These are phyloP conservation scores for Plectranthus barbatus DNA, from an alignment of 257 asterid species.

Conservation along the genomic window DNA sequence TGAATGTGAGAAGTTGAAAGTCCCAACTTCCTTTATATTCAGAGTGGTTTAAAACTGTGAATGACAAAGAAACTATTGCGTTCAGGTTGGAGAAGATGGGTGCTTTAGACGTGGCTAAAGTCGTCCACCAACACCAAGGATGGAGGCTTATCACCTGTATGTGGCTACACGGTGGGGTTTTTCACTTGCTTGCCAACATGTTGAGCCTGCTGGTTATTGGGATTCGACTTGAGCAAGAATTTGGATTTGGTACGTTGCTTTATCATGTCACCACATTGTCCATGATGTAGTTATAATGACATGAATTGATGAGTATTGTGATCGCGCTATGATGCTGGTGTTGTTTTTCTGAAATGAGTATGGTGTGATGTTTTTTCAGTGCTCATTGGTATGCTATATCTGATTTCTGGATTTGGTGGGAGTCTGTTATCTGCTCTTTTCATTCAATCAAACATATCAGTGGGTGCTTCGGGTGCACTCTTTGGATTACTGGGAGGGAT, in stretches of 20 bases:
- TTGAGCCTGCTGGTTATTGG: too few species aligned
- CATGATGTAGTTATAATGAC: background rate
- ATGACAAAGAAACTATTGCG: background rate
- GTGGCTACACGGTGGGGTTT: constrained; percentile 88
- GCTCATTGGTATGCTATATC: constrained; percentile 67
- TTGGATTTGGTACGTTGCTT: too few species aligned
- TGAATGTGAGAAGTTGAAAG: background rate
- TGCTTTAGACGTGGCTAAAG: constrained; percentile 73
- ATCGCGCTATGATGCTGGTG: too few species aligned
- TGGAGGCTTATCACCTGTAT: constrained; percentile 89
- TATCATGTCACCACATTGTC: background rate
- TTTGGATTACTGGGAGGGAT: too few species aligned
- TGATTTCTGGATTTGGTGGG: constrained; percentile 86
- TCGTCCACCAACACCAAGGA: constrained; percentile 60
- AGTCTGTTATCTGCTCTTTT: constrained; percentile 71
- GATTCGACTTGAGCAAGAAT: too few species aligned
- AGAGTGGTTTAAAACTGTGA: background rate
- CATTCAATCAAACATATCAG: constrained; percentile 84
- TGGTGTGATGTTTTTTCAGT: constrained; percentile 30
- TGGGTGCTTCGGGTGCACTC: constrained; percentile 95
- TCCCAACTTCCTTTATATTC: background rate
- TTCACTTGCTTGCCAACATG: constrained; percentile 94
- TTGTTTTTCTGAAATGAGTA: too few species aligned
- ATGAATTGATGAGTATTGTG: too few species aligned
- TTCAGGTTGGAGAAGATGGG: constrained; percentile 74